Base-by-base conservation (phyloP, 1,139 yeast genomes). In the Fermentozyma sake region DNA sequence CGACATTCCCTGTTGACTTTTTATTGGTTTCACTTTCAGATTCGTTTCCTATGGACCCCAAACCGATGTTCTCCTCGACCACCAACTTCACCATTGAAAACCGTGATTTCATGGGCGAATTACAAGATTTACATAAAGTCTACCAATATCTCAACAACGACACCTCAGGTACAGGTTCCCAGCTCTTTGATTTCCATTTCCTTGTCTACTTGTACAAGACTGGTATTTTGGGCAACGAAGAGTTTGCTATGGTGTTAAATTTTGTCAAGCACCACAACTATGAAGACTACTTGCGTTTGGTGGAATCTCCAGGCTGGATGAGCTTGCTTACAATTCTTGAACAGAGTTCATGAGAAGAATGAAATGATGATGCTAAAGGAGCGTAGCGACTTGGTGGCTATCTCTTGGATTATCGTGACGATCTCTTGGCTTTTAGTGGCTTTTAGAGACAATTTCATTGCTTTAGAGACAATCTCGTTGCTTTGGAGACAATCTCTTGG, bases 1-100 rank as follows among this genome's bases (percentile, higher is more conserved):
- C 98, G 0, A 86, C 95, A 5, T 87, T 93, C 55, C 99, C 99
- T 0, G 93, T 86, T 10, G 98, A 93, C 41, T 93, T 85, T 52
- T 58, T 93, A 36, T 59, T 93, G 29, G 95, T 91, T 1, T 81
- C 96, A 3, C 60, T 91, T 36, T 82, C 95, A 10, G 97, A 91
- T 52, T 95, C 98, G 2, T 91, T 91, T 70, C 95, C 96, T 2
- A 64, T 73, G 33, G 64, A 64, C 0, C 79, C 83, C 4, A 54
- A 54, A 5, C 78, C 84, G 3, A 39, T 64, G 29, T 75, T 79
- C 46, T 55, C 55, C 4, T 42, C 51, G 3, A 44, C 58, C 10
- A 28, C 23, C 5, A 50, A 58, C 7, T 89, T 84, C 56, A 76
- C 89, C 3, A 73, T 87, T 50, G 94, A 84, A 44, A 82, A 86